Percentiles rank a stretch among this genome's conserved stretches.
These are phyloP conservation scores for Aspergillus kassunensis DNA, from an alignment of 495 filamentous ascomycete genomes.

Conservation along the genomic window DNA sequence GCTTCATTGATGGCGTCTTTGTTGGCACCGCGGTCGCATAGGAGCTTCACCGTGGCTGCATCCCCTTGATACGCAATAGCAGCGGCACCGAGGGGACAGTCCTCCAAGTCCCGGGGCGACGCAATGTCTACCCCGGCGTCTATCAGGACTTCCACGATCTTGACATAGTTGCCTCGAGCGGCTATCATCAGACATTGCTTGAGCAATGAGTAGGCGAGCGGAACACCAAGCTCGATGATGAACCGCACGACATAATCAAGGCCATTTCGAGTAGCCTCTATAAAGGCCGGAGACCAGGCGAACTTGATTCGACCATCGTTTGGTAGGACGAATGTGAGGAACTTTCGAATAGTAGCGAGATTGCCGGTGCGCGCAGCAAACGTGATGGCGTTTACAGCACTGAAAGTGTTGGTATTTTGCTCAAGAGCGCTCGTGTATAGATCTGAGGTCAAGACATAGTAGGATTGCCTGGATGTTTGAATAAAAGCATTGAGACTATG, in stretches of 20 bases:
- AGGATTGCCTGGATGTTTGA: background rate
- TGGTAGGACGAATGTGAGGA: background rate
- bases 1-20: background rate
- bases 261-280: background rate
- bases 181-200: background rate
- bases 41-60: background rate
- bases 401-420: background rate
- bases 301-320: background rate
- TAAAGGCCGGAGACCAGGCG: background rate
- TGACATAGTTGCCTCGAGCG: background rate
- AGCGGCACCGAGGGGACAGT: background rate
- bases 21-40: background rate
- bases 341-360: background rate
- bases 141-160: background rate
- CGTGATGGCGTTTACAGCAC: background rate
- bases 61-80: slow-evolving; percentile 1
- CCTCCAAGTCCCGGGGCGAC: background rate
- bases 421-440: background rate
- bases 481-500: background rate
- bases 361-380: background rate
- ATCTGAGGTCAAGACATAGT: background rate
- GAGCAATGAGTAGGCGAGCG: no score
- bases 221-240: background rate
- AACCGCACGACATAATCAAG: background rate
- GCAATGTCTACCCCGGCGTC: background rate